phyloP scores from a whole-genome alignment of 2,329 filamentous ascomycete species.

The Lasiodiplodia sp. region DNA sequence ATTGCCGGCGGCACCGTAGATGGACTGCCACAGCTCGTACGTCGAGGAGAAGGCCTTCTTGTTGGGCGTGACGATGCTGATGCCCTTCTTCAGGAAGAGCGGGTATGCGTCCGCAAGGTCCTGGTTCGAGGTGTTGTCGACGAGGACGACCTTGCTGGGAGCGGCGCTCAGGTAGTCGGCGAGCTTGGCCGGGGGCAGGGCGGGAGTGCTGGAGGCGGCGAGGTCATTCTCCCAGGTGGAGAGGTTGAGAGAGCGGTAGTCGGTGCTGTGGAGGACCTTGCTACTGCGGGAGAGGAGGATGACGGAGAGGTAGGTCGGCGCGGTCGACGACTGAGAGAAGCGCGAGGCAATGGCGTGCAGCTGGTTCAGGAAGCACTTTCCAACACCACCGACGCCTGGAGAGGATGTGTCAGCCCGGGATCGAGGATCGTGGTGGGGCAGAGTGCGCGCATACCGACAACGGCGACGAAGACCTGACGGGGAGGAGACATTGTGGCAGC shows the following conservation, averaged over 20 bases:
- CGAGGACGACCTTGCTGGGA: constrained; percentile 79
- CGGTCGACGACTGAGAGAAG: constrained; percentile 57
- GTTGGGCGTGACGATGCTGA: constrained; percentile 95
- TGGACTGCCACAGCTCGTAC: constrained; percentile 83
- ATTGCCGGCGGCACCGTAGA: constrained; percentile 75
- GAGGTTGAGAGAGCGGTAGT: constrained; percentile 73
- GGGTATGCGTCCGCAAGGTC: constrained; percentile 86
- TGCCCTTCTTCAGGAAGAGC: constrained; percentile 76
- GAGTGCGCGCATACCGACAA: constrained; percentile 48
- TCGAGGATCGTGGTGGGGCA: not conserved
- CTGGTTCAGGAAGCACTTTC: constrained; percentile 87
- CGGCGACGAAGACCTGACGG: constrained; percentile 56
- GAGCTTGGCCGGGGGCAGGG: constrained; percentile 73
- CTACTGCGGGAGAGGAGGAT: constrained; percentile 87
- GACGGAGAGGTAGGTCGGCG: constrained; percentile 75
- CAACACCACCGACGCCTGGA: constrained; percentile 88
- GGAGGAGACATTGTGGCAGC: constrained; percentile 48
- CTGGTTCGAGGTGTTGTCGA: constrained; percentile 96
- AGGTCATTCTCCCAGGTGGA: constrained; percentile 68
- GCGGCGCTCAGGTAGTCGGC: constrained; percentile 79
- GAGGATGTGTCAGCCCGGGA: constrained; percentile 16
- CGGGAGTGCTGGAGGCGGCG: constrained; percentile 67
- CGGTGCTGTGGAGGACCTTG: constrained; percentile 77
- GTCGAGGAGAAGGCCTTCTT: constrained; percentile 95
- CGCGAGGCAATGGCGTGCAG: constrained; percentile 72